Base-by-base conservation (phyloP, 148 eudicot species). In the Mesembryanthemum crystallinum region DNA sequence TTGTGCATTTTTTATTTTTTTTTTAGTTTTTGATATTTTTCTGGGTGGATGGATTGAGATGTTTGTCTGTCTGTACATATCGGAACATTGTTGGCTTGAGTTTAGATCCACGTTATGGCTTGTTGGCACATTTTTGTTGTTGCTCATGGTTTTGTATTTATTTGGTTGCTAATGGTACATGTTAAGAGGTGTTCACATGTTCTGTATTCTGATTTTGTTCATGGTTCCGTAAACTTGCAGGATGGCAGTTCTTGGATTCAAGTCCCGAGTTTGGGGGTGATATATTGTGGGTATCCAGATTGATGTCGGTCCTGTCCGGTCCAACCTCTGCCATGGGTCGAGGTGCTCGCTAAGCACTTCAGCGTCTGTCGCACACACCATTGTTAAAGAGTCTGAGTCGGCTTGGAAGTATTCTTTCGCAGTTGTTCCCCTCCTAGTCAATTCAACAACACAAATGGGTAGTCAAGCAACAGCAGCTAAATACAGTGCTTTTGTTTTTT, bases 341-440 rank as follows among this genome's bases (percentile, higher is more conserved):
- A 73, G 77, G 75, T 76, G 77, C 83, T 81, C 37, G 55, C 83
- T 76, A 72, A 71, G 83, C 83, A 76, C 79, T 62, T 76, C 60
- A 51, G 43, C 47, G 58, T 70, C 14, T 49, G 67, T 71, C 60
- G 28, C 30, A 29, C 67, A 24, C 65, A 21, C 65, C 54, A 24
- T 24, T 24, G 33, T 69, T 78, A 37, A 37, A 8, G 54, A 37
- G 76, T 73, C 76, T 25, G n/a, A n/a, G n/a, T n/a, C n/a, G 29
- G 61, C 65, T 73, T 32, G 74, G 11, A 58, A 66, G 33, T 62
- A 52, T 59, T 62, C 64, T 62, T 64, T 47, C 64, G 76, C 81
- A 65, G 81, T 59, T 65, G 60, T 75, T 42, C 62, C 39, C 6
- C 78, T 37, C 62, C 17, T 17, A 75, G 72, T 71, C 72, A 72